A percentile compares a stretch with the other conserved stretches of the same genome.
These are phyloP conservation scores for Aureobasidium musti DNA, from an alignment of 2,329 filamentous ascomycete species.

Conservation along the genomic window DNA sequence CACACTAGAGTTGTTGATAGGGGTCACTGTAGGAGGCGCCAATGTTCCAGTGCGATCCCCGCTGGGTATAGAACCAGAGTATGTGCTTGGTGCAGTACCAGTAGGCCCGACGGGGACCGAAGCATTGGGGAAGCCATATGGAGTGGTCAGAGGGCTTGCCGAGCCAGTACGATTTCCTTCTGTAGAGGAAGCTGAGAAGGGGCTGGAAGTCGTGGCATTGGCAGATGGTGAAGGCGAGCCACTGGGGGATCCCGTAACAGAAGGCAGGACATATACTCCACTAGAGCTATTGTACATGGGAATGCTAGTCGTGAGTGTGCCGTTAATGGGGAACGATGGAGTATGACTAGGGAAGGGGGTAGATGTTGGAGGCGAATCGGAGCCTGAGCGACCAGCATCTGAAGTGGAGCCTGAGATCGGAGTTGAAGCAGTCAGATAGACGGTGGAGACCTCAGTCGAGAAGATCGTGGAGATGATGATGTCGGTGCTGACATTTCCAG, in stretches of 20 bases:
- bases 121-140: conserved; percentile 1
- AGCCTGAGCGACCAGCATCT: conserved; percentile 8
- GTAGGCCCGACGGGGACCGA: conserved; percentile 13
- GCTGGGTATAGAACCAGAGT: conserved; percentile 6
- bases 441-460: conserved; percentile 22
- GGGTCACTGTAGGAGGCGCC: background rate
- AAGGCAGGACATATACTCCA: background rate
- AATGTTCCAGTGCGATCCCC: background rate
- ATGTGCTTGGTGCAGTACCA: conserved; percentile 7
- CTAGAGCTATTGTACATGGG: conserved; percentile 26
- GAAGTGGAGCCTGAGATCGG: background rate
- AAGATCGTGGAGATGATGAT: conserved; percentile 22
- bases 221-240: conserved; percentile 1
- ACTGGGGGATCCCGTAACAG: background rate
- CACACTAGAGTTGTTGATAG: background rate
- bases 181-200: conserved; percentile 11
- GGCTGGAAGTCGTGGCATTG: conserved; percentile 14
- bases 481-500: conserved; percentile 20
- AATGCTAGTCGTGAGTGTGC: conserved; percentile 8
- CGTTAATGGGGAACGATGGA: background rate
- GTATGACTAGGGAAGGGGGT: background rate
- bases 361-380: background rate
- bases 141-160: conserved; percentile 1
- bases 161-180: conserved; percentile 6
- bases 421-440: conserved; percentile 15